Percentiles rank a stretch among this genome's conserved stretches.
phyloP scores from a whole-genome alignment of 2,329 filamentous ascomycete species.

The Aureobasidium pullulans region DNA sequence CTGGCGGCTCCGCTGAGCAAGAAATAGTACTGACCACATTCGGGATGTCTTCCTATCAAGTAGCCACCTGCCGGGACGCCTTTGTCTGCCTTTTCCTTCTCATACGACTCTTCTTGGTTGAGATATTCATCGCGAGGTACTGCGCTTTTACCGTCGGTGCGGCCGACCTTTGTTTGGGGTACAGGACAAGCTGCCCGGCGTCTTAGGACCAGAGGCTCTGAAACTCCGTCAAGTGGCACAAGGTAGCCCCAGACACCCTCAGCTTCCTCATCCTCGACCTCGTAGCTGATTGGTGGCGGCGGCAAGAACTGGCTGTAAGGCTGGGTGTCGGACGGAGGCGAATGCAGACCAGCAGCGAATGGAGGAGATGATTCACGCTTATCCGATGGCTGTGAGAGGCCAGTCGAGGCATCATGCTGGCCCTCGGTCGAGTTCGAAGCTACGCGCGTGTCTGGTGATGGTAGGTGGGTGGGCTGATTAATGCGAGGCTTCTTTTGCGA shows the following conservation, averaged over 20 bases:
- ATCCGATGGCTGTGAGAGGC: conserved; percentile 51
- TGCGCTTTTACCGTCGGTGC: conserved; percentile 35
- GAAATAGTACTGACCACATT: conserved; percentile 64
- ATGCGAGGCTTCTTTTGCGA: conserved; percentile 69
- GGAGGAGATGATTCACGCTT: conserved; percentile 34
- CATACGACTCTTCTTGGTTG: conserved; percentile 55
- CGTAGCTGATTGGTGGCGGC: conserved; percentile 63
- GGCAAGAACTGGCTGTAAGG: conserved; percentile 74
- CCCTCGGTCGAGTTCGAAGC: conserved; percentile 60
- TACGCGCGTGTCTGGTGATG: conserved; percentile 70
- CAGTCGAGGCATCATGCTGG: conserved; percentile 64
- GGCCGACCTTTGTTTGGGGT: conserved; percentile 34
- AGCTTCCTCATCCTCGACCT: conserved; percentile 74
- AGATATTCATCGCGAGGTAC: conserved; percentile 47
- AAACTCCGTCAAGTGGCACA: conserved; percentile 61
- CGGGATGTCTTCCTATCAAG: conserved; percentile 82
- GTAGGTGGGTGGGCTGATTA: conserved; percentile 62
- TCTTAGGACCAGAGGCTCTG: conserved; percentile 59
- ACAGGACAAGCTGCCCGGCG: conserved; percentile 64
- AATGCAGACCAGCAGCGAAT: conserved; percentile 39
- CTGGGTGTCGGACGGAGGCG: conserved; percentile 70
- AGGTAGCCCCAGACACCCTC: conserved; percentile 96
- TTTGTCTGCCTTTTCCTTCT: conserved; percentile 42
- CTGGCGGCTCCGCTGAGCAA: background rate
- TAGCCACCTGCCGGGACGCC: conserved; percentile 71